These are phyloP conservation scores for Trichoderma sp. DNA, from an alignment of 2,329 filamentous ascomycete species.

Conservation along the genomic window DNA sequence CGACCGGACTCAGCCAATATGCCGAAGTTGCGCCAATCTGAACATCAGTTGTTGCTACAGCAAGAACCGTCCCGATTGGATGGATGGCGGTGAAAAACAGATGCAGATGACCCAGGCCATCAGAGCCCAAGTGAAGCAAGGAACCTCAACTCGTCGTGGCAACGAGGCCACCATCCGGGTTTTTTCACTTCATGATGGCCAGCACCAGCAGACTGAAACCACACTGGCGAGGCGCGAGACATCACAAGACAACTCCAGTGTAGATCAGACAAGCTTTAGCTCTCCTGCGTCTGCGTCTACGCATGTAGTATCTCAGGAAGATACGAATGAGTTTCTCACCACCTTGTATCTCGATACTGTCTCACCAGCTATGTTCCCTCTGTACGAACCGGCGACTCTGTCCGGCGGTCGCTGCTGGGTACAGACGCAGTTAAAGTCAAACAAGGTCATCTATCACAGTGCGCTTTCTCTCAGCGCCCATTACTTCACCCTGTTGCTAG, in stretches of 20 bases:
- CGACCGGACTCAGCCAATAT: conserved; percentile 44
- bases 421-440: conserved; percentile 46
- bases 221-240: not conserved
- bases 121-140: conserved; percentile 27
- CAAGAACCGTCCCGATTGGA: conserved; percentile 45
- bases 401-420: conserved; percentile 53
- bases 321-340: not conserved
- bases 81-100: conserved; percentile 38
- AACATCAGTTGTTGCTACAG: conserved; percentile 49
- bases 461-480: conserved; percentile 49
- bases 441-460: conserved; percentile 48
- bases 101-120: conserved; percentile 26
- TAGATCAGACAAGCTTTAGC: not conserved
- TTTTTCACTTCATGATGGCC: not conserved
- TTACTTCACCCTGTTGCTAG: conserved; percentile 42
- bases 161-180: conserved; percentile 22
- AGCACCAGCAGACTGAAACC: not conserved
- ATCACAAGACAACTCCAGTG: not conserved
- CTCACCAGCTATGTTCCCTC: conserved; percentile 54
- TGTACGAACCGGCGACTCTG: conserved; percentile 48
- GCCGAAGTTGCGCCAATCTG: conserved; percentile 42
- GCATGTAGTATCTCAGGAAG: not conserved
- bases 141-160: conserved; percentile 31
- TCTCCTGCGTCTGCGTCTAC: not conserved
- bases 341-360: conserved; percentile 34